These are phyloP conservation scores for Plectosphaerella cucumerina DNA, from an alignment of 2,329 filamentous ascomycete genomes.

Conservation along the genomic window DNA sequence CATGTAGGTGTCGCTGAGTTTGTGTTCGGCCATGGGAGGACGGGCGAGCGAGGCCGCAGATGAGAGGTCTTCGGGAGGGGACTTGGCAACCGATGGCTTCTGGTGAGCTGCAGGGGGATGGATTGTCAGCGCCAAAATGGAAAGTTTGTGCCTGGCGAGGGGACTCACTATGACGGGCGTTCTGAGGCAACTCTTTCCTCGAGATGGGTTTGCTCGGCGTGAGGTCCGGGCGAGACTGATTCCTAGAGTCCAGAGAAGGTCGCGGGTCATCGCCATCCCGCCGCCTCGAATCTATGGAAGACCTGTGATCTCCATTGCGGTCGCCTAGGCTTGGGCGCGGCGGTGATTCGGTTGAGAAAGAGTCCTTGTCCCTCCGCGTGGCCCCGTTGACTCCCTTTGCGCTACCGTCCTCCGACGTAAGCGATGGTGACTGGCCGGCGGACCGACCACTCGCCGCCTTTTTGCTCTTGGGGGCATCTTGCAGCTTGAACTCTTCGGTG, in stretches of 20 bases:
- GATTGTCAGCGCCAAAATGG: conserved; percentile 15
- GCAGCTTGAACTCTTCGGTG: conserved; percentile 67
- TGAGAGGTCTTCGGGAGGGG: conserved; percentile 17
- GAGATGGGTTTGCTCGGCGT: conserved; percentile 46
- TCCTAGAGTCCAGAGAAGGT: conserved; percentile 37
- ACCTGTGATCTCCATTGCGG: conserved; percentile 38
- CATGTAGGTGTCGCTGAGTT: conserved; percentile 50
- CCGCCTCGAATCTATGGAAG: conserved; percentile 55
- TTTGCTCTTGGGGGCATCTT: conserved; percentile 71
- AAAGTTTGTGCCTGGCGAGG: conserved; percentile 5
- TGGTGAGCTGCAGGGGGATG: background rate
- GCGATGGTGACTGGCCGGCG: conserved; percentile 33
- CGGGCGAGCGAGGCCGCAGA: conserved; percentile 11
- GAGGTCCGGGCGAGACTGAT: conserved; percentile 33
- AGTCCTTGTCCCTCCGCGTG: conserved; percentile 31
- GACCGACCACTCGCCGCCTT: conserved; percentile 37
- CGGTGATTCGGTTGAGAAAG: conserved; percentile 22
- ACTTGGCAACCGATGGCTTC: conserved; percentile 17
- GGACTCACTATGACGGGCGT: conserved; percentile 39
- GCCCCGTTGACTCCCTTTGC: conserved; percentile 29
- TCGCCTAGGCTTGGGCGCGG: conserved; percentile 29
- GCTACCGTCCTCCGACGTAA: conserved; percentile 31
- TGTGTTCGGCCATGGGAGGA: conserved; percentile 33
- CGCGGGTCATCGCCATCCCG: conserved; percentile 50
- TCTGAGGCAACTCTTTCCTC: conserved; percentile 59